phyloP scores from a whole-genome alignment of 345 rosid genomes.

The Streptanthus diversifolius region DNA sequence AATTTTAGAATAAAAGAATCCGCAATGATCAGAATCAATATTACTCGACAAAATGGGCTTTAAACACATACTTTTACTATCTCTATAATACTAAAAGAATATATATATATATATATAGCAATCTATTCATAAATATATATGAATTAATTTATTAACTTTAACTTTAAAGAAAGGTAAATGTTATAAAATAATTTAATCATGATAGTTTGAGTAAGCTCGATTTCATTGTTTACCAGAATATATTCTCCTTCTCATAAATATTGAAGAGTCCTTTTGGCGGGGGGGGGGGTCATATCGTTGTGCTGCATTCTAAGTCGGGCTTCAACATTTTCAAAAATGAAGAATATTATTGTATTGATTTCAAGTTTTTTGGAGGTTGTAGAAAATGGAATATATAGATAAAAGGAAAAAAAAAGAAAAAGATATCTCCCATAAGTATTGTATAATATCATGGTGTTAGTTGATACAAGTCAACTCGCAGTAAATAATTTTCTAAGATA shows the following conservation, averaged over 20 bases:
- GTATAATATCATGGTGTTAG: neutral
- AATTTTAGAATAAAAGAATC: neutral
- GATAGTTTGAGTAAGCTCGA: neutral
- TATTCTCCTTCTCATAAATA: neutral
- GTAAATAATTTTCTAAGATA: neutral
- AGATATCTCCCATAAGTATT: neutral
- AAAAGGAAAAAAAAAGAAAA: neutral
- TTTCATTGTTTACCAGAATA: neutral
- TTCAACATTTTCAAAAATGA: neutral
- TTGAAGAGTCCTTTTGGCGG: too few relatives aligned
- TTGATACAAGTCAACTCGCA: neutral
- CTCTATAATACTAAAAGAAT: slow-evolving; percentile 9
- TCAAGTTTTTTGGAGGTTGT: too few relatives aligned
- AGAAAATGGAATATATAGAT: too few relatives aligned
- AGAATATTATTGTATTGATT: too few relatives aligned
- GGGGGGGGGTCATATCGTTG: neutral
- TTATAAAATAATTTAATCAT: neutral
- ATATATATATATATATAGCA: neutral
- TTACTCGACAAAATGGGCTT: slow-evolving; percentile 8
- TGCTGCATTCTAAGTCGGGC: neutral
- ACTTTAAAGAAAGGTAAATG: slow-evolving; percentile 9
- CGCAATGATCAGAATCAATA: slow-evolving; percentile 19
- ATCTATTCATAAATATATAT: neutral
- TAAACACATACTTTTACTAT: neutral
- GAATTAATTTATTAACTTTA: slow-evolving; percentile 8